Evolutionary conservation across 1,284 basidiomycete species (phyloP).

Genomic region (Pseudomicrostroma phylloplanum): DNA sequence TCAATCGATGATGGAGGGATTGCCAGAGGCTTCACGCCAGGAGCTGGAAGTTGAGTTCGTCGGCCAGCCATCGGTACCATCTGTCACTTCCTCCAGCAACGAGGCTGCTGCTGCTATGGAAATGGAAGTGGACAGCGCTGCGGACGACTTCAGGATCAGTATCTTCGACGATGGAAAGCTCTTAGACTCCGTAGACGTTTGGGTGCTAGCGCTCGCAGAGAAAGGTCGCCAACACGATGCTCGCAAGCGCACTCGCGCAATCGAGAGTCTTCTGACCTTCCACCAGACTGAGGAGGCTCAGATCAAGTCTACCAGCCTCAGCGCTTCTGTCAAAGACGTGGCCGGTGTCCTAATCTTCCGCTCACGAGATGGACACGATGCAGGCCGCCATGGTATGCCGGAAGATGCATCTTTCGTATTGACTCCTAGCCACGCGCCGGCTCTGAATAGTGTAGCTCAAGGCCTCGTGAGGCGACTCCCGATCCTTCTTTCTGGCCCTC

Average conservation of each 20-base stretch:
- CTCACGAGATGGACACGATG: neutral
- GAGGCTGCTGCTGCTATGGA: neutral
- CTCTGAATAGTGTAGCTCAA: conserved; percentile 64
- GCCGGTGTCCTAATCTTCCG: conserved; percentile 34
- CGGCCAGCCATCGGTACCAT: neutral
- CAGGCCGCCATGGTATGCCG: too few species aligned
- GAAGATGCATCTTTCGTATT: neutral
- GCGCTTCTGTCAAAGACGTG: conserved; percentile 16
- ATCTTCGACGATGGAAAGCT: too few species aligned
- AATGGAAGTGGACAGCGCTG: neutral
- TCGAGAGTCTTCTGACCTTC: neutral
- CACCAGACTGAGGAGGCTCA: neutral
- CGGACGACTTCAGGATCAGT: too few species aligned
- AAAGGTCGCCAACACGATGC: neutral
- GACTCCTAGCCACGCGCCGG: conserved; percentile 57
- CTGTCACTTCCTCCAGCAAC: neutral
- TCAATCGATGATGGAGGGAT: conserved; percentile 5
- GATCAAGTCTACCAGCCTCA: neutral
- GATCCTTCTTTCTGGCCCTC: conserved; percentile 74
- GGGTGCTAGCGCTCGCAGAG: conserved; percentile 28
- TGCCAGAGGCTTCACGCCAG: conserved; percentile 22
- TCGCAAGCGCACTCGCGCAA: neutral
- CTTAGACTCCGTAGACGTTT: conserved; percentile 17
- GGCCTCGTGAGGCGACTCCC: conserved; percentile 67
- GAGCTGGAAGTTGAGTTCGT: conserved; percentile 25